These are phyloP conservation scores for Capsella rubella DNA, from an alignment of 441 rosid species.

Conservation along the genomic window DNA sequence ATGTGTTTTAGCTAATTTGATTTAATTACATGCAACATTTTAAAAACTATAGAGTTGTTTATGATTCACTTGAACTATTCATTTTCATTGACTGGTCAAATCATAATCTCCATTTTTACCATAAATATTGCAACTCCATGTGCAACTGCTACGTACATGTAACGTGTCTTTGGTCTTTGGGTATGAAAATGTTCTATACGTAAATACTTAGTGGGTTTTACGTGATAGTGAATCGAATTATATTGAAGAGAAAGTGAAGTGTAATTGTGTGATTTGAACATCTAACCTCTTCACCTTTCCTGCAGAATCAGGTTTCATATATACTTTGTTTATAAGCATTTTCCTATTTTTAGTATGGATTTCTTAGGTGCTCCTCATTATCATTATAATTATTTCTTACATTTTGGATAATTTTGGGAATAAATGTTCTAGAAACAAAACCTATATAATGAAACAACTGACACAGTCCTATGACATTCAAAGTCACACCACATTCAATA, in stretches of 20 bases:
- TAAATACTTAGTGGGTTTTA: not conserved
- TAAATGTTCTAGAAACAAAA: not conserved
- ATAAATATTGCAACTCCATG: constrained; percentile 21
- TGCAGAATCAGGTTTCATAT: constrained; percentile 1
- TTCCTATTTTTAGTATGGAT: not conserved
- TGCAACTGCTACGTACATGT: constrained; percentile 25
- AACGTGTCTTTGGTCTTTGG: not conserved
- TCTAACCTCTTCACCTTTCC: constrained; percentile 31
- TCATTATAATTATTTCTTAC: not conserved
- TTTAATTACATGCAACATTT: not conserved
- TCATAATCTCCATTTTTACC: constrained; percentile 16
- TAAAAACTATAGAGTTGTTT: constrained; percentile 13
- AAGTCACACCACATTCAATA: constrained; percentile 13
- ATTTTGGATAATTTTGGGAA: not conserved
- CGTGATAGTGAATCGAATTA: constrained; percentile 13
- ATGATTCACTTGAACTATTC: constrained; percentile 20
- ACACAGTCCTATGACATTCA: constrained; percentile 13
- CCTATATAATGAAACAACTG: constrained; percentile 5
- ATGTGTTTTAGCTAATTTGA: not conserved
- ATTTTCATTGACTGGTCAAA: constrained; percentile 41
- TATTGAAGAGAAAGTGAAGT: constrained; percentile 18
- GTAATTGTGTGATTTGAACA: constrained; percentile 36
- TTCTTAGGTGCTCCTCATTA: constrained; percentile 10
- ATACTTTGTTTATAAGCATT: constrained; percentile 22
- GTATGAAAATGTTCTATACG: too few species aligned